Percentiles rank a stretch among this genome's conserved stretches.
These are phyloP conservation scores for Liriodendron chinense DNA, from an alignment of 164 flowering plant genomes.

Conservation along the genomic window DNA sequence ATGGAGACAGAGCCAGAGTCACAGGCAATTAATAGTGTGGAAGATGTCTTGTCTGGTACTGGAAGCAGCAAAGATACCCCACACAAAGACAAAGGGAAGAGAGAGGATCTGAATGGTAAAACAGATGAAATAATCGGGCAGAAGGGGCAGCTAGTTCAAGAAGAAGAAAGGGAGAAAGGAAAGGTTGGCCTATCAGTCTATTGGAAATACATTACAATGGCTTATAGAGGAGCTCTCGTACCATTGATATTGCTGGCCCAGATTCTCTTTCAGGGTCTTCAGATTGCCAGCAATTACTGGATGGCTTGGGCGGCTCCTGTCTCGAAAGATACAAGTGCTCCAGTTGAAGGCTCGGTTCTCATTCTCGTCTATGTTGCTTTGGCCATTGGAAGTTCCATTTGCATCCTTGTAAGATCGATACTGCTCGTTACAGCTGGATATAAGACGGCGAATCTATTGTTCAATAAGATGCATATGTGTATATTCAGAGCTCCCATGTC, in stretches of 20 bases:
- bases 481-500: conserved; percentile 94
- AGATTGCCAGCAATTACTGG: conserved; percentile 94
- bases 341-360: conserved; percentile 38
- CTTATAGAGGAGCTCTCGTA: conserved; percentile 74
- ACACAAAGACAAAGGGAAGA: conserved; percentile 17
- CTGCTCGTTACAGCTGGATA: conserved; percentile 59
- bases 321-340: conserved; percentile 44
- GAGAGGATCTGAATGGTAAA: conserved; percentile 23
- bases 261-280: conserved; percentile 60
- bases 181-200: conserved; percentile 69
- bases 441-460: conserved; percentile 69
- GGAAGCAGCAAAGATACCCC: conserved; percentile 1
- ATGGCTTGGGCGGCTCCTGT: conserved; percentile 92
- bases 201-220: conserved; percentile 70
- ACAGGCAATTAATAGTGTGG: conserved; percentile 11
- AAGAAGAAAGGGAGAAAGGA: conserved; percentile 95
- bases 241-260: conserved; percentile 66
- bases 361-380: conserved; percentile 66
- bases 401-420: conserved; percentile 48
- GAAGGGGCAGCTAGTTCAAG: conserved; percentile 77
- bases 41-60: not conserved
- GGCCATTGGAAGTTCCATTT: conserved; percentile 65
- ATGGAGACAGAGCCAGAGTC: conserved; percentile 18
- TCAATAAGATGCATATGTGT: conserved; percentile 72
- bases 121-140: conserved; percentile 34